Evolutionary conservation across 805 yeast species (phyloP).

Genomic region (Limtongozyma cylindracea): DNA sequence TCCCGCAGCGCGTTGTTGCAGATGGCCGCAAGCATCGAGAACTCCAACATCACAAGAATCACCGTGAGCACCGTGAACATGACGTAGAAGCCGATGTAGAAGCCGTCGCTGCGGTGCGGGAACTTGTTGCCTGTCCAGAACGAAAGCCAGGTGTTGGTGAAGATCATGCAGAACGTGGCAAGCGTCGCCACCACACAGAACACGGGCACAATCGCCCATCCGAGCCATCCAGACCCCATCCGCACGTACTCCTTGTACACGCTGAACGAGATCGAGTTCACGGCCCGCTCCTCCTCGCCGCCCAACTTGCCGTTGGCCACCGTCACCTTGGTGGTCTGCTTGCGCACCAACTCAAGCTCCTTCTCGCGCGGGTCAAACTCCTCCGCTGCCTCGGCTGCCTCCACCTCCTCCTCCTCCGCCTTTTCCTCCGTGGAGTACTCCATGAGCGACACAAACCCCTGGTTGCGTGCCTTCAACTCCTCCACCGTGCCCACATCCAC

Average conservation of each 20-base stretch:
- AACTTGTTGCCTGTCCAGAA: slow-evolving; percentile 52
- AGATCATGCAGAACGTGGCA: slow-evolving; percentile 22
- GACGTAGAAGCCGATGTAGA: slow-evolving; percentile 55
- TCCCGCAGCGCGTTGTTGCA: slow-evolving; percentile 25
- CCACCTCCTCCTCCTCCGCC: slow-evolving; percentile 4
- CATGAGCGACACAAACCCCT: slow-evolving; percentile 13
- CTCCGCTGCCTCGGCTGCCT: slow-evolving; percentile 1
- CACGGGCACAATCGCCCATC: slow-evolving; percentile 5
- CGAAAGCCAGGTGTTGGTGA: slow-evolving; percentile 59
- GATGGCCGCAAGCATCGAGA: slow-evolving; percentile 19
- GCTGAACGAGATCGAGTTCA: slow-evolving; percentile 19
- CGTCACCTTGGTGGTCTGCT: slow-evolving; percentile 1
- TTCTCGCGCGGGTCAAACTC: slow-evolving; percentile 2
- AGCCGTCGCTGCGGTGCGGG: slow-evolving; percentile 10
- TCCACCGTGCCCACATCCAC: slow-evolving; percentile 34
- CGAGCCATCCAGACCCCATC: slow-evolving; percentile 26
- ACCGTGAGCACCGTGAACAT: slow-evolving; percentile 27
- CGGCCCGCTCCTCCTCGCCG: slow-evolving; percentile 29
- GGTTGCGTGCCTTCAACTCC: slow-evolving; percentile 18
- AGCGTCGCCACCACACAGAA: slow-evolving; percentile 2
- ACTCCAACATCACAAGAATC: slow-evolving; percentile 14
- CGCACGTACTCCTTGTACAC: slow-evolving; percentile 25
- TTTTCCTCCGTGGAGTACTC: slow-evolving; percentile 7
- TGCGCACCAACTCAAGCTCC: slow-evolving; percentile 3
- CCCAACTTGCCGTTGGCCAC: slow-evolving; percentile 5